Percentiles rank a stretch among this genome's conserved stretches.
phyloP scores from a whole-genome alignment of 257 asterid species.

The Asclepias syriaca region DNA sequence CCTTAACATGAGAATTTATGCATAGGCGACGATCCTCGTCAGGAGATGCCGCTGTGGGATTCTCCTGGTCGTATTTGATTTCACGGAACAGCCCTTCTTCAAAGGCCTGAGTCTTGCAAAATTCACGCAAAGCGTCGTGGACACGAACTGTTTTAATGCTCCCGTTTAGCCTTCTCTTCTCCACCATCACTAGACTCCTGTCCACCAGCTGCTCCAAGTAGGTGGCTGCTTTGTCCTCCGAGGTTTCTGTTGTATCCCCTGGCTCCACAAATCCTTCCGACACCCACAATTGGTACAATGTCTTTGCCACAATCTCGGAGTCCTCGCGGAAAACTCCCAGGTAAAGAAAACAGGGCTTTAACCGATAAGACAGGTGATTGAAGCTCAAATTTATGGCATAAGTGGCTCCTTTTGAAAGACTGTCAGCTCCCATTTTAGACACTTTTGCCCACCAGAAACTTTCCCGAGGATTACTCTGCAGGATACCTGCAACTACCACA shows the following conservation, averaged over 20 bases:
- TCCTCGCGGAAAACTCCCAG: conserved; percentile 24
- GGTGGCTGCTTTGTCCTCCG: conserved; percentile 18
- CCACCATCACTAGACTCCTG: conserved; percentile 24
- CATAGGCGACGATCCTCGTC: conserved; percentile 13
- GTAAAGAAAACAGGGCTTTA: conserved; percentile 21
- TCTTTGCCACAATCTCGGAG: conserved; percentile 11
- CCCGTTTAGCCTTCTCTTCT: conserved; percentile 6
- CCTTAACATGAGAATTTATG: conserved; percentile 7
- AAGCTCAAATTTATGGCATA: conserved; percentile 12
- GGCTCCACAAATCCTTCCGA: conserved; percentile 21
- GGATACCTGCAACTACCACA: conserved; percentile 45
- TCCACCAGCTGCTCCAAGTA: conserved; percentile 13
- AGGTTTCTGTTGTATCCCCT: not conserved
- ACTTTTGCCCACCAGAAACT: conserved; percentile 18
- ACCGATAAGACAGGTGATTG: conserved; percentile 11
- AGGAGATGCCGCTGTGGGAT: not conserved
- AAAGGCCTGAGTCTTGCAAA: conserved; percentile 14
- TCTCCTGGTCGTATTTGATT: not conserved
- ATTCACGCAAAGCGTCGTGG: conserved; percentile 24
- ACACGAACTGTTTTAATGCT: conserved; percentile 18
- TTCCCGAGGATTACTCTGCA: conserved; percentile 8
- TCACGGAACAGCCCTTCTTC: conserved; percentile 16
- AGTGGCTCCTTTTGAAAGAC: not conserved
- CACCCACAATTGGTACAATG: conserved; percentile 18
- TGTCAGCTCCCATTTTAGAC: conserved; percentile 13